Base-by-base conservation (phyloP, 1,284 basidiomycete genomes). In the Moesziomyces aphidis region DNA sequence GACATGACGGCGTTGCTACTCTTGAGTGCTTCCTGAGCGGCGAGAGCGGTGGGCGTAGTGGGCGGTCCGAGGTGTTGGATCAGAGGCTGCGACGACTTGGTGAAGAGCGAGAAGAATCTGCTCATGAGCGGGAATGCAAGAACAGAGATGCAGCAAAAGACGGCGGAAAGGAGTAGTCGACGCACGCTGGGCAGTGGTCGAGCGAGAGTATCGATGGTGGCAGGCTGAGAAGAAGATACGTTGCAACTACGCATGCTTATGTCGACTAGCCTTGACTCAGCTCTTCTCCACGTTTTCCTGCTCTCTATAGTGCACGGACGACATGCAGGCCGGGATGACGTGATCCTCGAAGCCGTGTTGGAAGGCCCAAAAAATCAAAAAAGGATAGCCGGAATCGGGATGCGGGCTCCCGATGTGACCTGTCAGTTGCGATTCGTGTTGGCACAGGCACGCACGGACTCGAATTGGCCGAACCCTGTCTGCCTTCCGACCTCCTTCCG, bases 21-120 rank as follows among this genome's bases (percentile, higher is more conserved):
- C 31, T 55, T 22, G 45, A 67, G 48, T 9, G 70, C 69, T 64
- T 73, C 60, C 57, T 76, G 68, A 46, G 68, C 64, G 51, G 73
- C 68, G 31, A 58, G 64, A n/a, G 68, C 68, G 42, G 73, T 76
- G 13, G 73, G 68, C 2, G 64, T 72, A 45, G 73, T 72, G 6
- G 73, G 74, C 1, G 71, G 71, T 46, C 63, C 65, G 52, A 77
- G 61, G 50, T 66, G 67, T 53, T 75, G 73, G 23, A 75, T 75
- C 39, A 75, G 67, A 8, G 73, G 73, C 36, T 73, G 71, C 54
- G 65, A 68, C 22, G 63, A 67, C 39, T 56, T 66, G 48, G 63
- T 66, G 42, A 75, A 75, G 62, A 75, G 67, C 67, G 73, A 75
- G 44, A 75, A 75, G 61, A 71, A 75, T 63, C 73, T 70, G 66